Conservation (phyloP, 1,284 basidiomycete species). For the Trichosporon inkin region DNA sequence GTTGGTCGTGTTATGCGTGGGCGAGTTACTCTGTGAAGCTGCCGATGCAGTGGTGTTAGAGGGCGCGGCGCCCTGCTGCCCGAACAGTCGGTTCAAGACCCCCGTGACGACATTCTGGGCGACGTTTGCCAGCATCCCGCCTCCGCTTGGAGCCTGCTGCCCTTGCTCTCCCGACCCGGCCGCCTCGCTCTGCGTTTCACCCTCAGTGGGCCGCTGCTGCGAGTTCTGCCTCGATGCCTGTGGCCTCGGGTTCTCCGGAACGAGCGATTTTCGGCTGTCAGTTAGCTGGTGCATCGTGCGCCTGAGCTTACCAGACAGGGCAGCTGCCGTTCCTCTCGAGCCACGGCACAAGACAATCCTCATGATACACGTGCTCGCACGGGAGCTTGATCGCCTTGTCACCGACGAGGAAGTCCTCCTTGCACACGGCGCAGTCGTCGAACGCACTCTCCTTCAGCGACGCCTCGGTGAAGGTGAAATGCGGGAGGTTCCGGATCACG, state of each 20-base stretch:
- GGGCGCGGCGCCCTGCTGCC: conserved; percentile 30
- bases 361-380: conserved; percentile 49
- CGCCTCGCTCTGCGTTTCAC: neutral
- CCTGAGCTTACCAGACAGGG: conserved; percentile 43
- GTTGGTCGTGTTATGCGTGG: neutral
- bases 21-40: neutral
- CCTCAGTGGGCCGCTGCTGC: neutral
- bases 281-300: conserved; percentile 2
- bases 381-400: conserved; percentile 43
- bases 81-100: conserved; percentile 39
- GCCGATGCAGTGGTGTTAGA: neutral
- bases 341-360: conserved; percentile 48
- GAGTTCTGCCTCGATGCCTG: neutral
- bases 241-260: conserved; percentile 1
- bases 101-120: conserved; percentile 28
- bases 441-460: conserved; percentile 34
- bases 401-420: conserved; percentile 43
- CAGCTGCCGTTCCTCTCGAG: conserved; percentile 48
- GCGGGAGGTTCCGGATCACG: conserved; percentile 46
- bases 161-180: neutral
- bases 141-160: neutral
- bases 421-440: conserved; percentile 49
- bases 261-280: conserved; percentile 25
- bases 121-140: neutral
- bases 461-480: conserved; percentile 39